Conservation (phyloP, 345 rosid genomes). For the Eucalyptus shirleyi region DNA sequence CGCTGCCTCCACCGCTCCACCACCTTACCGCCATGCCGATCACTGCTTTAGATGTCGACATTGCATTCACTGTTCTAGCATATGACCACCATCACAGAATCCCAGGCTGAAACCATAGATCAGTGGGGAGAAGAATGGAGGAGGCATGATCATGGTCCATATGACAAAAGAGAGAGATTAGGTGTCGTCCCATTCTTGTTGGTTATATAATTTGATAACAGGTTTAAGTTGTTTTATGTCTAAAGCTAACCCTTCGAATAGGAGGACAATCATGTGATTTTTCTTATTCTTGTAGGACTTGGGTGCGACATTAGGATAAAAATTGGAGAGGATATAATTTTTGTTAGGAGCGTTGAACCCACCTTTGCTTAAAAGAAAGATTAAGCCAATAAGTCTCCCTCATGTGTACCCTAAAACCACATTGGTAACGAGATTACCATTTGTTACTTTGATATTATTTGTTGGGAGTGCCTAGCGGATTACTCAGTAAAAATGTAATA, state of each 20-base stretch:
- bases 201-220: no score
- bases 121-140: neutral
- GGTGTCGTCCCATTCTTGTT: no score
- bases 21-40: no score
- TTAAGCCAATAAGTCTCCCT: neutral
- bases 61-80: no score
- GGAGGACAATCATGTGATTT: neutral
- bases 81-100: no score
- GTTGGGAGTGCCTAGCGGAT: neutral
- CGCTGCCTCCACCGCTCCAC: no score
- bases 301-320: neutral
- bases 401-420: neutral
- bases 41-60: no score
- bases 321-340: neutral
- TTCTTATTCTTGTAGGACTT: no score
- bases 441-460: neutral
- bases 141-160: neutral
- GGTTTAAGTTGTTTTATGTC: neutral
- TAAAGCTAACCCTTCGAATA: neutral
- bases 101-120: no score
- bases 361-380: neutral
- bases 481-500: no score
- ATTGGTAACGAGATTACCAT: no score
- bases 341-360: neutral
- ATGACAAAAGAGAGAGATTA: neutral